Base-by-base conservation (phyloP, 1,139 yeast genomes). In the Kurtzmaniella natalensis region DNA sequence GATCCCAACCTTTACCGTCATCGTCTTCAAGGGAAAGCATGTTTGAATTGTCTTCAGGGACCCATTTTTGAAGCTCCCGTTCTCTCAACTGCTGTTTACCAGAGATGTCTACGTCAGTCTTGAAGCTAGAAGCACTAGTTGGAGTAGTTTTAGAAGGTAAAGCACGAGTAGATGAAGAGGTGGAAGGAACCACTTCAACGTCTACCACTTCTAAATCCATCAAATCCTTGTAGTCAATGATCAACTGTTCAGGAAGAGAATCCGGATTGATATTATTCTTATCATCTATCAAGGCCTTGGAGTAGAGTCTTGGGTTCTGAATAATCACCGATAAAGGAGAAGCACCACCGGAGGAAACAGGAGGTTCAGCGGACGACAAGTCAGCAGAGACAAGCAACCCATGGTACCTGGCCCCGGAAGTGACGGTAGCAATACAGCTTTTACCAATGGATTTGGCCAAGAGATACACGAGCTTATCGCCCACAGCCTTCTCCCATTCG, bases 41-140 rank as follows among this genome's bases (percentile, higher is more conserved):
- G 20, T 30, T 41, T 32, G 41, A 53, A 25, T 53, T 56, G 9
- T 61, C 76, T 33, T 83, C 94, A 5, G 95, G 94, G 14, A 76
- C 77, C 98, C 98, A 92, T 50, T 73, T 76, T 55, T 86, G 80
- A 38, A 92, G 70, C 48, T 84, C 94, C 32, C 92, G 72, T 53
- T 81, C 87, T 41, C 64, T 70, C 35, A 70, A 48, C 16, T 60
- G 61, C 16, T 47, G 50, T 10, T 53, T 57, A 7, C 72, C 64
- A 5, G 95, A 78, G 35, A 92, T 89, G 55, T 84, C 96, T 3
- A 81, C 61, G 57, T 92, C 97, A 1, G 96, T 92, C 53, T 76
- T 80, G 68, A 92, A 89, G 26, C 47, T 47, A 18, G 52, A 31
- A 17, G 28, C 21, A 30, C 22, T 13, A 28, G 32, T 17, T 14